Base-by-base conservation (phyloP, 305 asterid species). In the Rubia balearica region DNA sequence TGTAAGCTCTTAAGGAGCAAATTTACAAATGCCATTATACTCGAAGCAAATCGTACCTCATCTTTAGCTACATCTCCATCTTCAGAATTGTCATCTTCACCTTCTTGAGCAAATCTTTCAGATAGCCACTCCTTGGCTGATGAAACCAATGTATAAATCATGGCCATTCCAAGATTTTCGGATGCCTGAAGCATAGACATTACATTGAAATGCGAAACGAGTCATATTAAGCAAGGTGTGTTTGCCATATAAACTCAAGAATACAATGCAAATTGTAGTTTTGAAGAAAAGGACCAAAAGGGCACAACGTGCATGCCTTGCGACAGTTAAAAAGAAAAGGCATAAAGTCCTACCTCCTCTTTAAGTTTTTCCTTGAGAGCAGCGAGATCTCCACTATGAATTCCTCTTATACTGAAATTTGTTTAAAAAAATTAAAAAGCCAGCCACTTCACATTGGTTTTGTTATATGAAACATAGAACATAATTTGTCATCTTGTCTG, bases 121-220 rank as follows among this genome's bases (percentile, higher is more conserved):
- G 93, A 85, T 53, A 95, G 92, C 99, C 98, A 95, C 53, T 95
- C 99, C 86, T 92, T 84, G 65, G 99, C 98, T 73, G 96, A 86
- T 71, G 95, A 72, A 73, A 90, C 96, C 84, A 95, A 83, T 76
- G 98, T 91, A 86, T 86, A 95, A 74, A 95, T 68, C 99, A 95
- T 95, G 36, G 99, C 93, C 98, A 95, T 88, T 66, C 99, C 98
- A 77, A 95, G 96, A 81, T 88, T 91, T 65, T 91, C 96, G 7
- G 84, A 79, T 36, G 94, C 98, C 98, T 95, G 86, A 42, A 68
- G 42, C 7, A 24, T n/a, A 42, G 66, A 19, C 46, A 59, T 59
- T 42, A 30, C 57, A 43, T 53, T 59, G 40, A 1, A 14, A 14
- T 14, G 63, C 2, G 14, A 27, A 17, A 11, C n/a, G 11, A 38